Evolutionary conservation across 345 rosid species (phyloP).

Genomic region (Eucalyptus pauciflora): DNA sequence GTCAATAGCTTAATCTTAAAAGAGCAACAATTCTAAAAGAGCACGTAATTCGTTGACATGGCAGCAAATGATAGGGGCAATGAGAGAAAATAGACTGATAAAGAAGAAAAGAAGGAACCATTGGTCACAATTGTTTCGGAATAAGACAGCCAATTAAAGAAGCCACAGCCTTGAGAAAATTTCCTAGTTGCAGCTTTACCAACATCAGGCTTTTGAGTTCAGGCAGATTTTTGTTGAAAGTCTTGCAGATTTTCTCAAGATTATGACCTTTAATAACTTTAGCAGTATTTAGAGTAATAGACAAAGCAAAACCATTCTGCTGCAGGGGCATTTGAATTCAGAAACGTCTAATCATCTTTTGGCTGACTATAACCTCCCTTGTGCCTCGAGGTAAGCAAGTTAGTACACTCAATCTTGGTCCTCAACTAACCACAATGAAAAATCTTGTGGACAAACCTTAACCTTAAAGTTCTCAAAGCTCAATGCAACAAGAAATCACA

Average conservation of each 20-base stretch:
- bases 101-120: background rate
- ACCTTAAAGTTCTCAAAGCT: background rate
- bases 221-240: background rate
- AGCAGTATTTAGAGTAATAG: background rate
- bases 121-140: background rate
- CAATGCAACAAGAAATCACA: background rate
- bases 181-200: background rate
- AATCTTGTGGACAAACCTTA: background rate
- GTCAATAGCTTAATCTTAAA: background rate
- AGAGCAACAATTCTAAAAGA: background rate
- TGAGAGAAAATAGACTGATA: background rate
- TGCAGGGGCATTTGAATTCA: background rate
- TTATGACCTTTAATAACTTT: background rate
- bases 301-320: background rate
- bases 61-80: background rate
- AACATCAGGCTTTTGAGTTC: background rate
- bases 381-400: background rate
- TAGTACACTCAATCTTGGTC: background rate
- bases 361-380: background rate
- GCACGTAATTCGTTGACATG: background rate
- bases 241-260: background rate
- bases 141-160: background rate
- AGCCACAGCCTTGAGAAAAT: background rate
- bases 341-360: background rate
- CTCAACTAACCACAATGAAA: background rate